Evolutionary conservation across 495 filamentous ascomycete genomes (phyloP), one percentile per base, ranked within the genome.

Genomic region (Aspergillus heteromorphus): DNA sequence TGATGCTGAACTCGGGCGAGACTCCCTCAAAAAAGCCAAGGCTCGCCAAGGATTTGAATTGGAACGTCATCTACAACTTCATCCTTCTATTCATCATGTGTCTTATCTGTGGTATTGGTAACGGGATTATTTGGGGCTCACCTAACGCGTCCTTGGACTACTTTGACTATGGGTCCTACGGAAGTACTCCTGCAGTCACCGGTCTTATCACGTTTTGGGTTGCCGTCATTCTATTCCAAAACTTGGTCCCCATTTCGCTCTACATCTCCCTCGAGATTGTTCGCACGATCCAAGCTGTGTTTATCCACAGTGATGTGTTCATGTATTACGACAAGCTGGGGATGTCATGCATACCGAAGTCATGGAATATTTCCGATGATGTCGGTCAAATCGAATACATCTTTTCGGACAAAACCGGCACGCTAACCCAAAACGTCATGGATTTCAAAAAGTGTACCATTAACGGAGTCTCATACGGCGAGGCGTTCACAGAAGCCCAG

Each of bases 331-430:
- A 92, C 19, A 85, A 83, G 65, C 79, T 97, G 62, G 91, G 93
- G 62, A 89, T 95, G 61, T 89, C 91, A 2, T 99, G 95, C 66
- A 89, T 95, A 5, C 95, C 95, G 11, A 97, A 97, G 61, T 91
- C 93, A 2, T 99, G 95, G 95, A 99, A 97, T 68, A 97, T 99
- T 53, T 96, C 91, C 1, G 95, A 99, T 62, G 95, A 99, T 61
- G 79, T 99, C 29, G 95, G 95, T 9, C 95, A 99, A 72, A 97
- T 99, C 55, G 95, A 99, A 69, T 99, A 97, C 71, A 96, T 99
- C 58, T 99, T 99, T 75, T 97, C 95, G 1, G 95, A 99, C 75
- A 99, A 99, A 72, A 99, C 95, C 2, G 95, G 95, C 31, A 99
- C 95, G 4, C 73, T 99, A 60, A 99, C 95, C 6, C 95, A 99